These are phyloP conservation scores for Physocladia obscura DNA, from an alignment of 192 early-diverging fungal species.

Conservation along the genomic window DNA sequence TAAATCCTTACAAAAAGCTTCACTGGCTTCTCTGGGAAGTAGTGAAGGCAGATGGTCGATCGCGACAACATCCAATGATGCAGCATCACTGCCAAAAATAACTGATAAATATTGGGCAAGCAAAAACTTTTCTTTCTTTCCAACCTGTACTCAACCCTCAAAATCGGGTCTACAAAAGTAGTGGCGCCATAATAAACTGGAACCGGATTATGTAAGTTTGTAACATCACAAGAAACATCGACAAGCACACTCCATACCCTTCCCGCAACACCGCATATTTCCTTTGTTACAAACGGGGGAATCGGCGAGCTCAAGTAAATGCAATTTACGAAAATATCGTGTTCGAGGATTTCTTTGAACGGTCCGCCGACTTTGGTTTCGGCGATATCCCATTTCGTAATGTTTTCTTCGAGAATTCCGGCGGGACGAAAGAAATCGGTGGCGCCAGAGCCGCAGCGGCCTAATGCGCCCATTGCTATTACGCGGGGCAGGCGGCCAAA, in stretches of 20 bases:
- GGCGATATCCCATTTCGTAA: constrained; percentile 92
- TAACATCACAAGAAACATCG: constrained; percentile 96
- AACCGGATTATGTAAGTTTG: constrained; percentile 96
- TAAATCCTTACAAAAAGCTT: constrained; percentile 82
- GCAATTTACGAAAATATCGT: constrained; percentile 97
- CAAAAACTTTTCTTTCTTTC: too few species aligned
- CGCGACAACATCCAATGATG: constrained; percentile 83
- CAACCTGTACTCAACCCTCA: constrained; percentile 67
- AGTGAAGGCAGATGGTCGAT: constrained; percentile 97
- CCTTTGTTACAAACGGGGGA: constrained; percentile 88
- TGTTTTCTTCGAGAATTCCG: constrained; percentile 81
- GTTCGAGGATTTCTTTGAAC: constrained; percentile 82
- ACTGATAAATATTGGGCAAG: background rate
- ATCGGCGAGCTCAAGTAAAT: constrained; percentile 92
- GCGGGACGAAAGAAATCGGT: constrained; percentile 76
- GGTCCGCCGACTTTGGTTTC: constrained; percentile 92
- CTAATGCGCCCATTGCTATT: constrained; percentile 97
- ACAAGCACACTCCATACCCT: constrained; percentile 79
- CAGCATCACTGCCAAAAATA: constrained; percentile 50
- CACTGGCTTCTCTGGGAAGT: constrained; percentile 86
- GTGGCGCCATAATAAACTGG: constrained; percentile 90
- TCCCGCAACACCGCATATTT: constrained; percentile 64
- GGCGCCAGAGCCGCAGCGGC: constrained; percentile 91
- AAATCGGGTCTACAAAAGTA: constrained; percentile 89
- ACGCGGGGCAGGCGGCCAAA: constrained; percentile 70